Base-by-base conservation (phyloP, 257 asterid species). In the Petrea volubilis region DNA sequence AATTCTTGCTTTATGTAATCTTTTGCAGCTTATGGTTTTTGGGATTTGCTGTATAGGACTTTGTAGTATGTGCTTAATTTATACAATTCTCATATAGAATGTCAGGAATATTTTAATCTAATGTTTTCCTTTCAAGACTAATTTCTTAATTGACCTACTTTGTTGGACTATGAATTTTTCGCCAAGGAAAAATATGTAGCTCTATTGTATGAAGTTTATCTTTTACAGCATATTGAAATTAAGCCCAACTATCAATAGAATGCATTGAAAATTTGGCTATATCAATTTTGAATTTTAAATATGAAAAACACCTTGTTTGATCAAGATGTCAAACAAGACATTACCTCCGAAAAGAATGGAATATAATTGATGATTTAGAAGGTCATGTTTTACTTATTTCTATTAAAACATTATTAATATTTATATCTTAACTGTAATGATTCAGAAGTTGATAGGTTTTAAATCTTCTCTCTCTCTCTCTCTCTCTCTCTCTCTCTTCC, bases 21-120 rank as follows among this genome's bases (percentile, higher is more conserved):
- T 56, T 40, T 5, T 51, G 13, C 12, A 12, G 52, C 69, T 18
- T 36, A 61, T 10, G 40, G 34, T 31, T 27, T 65, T 40, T 64
- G 47, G 57, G 72, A 17, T 46, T 62, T 27, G 62, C 34, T 41
- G 31, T 65, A 56, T 41, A 52, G 67, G 64, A 31, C 67, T 15
- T 34, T 29, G 41, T 5, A 52, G 29, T 62, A 61, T 52, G 58
- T 55, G 52, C 56, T 55, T 34, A 47, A 44, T 4, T 31, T 60
- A 17, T 60, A 31, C 1, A 7, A 9, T 64, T 51, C 70, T 17
- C 18, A 69, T 55, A 23, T 56, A 40, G 24, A 46, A 70, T 27
- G 24, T 41, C 36, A 20, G 25, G 55, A 61, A 36, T 44, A 2
- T 51, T n/a, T 59, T 60, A 10, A 71, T 27, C 63, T 60, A 14